Evolutionary conservation across 1,139 yeast species (phyloP).

Genomic region (Meyerozyma carpophila): DNA sequence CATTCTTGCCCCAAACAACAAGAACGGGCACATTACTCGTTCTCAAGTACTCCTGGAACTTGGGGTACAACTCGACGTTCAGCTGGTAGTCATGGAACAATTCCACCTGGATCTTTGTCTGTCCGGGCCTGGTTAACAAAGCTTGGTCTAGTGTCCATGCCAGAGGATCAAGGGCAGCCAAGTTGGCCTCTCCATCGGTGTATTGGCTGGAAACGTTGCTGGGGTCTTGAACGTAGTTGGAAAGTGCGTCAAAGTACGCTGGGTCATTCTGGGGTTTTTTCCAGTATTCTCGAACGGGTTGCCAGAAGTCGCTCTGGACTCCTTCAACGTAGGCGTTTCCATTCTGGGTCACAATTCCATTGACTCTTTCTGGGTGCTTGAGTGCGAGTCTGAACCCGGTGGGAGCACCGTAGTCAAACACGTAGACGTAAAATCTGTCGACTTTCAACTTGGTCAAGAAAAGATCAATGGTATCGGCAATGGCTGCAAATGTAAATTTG

Average conservation of each 20-base stretch:
- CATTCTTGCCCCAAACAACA: slow-evolving; percentile 40
- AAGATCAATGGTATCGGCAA: slow-evolving; percentile 24
- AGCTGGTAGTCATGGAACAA: slow-evolving; percentile 30
- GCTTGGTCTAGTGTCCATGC: neutral
- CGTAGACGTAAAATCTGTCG: slow-evolving; percentile 24
- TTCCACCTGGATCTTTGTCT: slow-evolving; percentile 23
- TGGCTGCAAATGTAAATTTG: slow-evolving; percentile 23
- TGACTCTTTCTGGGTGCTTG: slow-evolving; percentile 20
- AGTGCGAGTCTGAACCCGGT: slow-evolving; percentile 31
- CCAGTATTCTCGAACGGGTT: slow-evolving; percentile 28
- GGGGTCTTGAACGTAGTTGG: slow-evolving; percentile 11
- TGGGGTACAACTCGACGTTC: slow-evolving; percentile 29
- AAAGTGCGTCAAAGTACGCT: slow-evolving; percentile 10
- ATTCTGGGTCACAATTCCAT: slow-evolving; percentile 32
- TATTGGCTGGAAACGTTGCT: slow-evolving; percentile 23
- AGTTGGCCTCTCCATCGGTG: slow-evolving; percentile 19
- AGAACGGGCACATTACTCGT: slow-evolving; percentile 29
- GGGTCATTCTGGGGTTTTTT: slow-evolving; percentile 4
- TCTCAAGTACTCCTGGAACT: slow-evolving; percentile 30
- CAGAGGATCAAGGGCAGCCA: slow-evolving; percentile 23
- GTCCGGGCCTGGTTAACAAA: slow-evolving; percentile 17
- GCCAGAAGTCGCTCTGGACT: slow-evolving; percentile 30
- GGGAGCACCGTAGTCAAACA: slow-evolving; percentile 43
- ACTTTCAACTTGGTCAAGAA: slow-evolving; percentile 23
- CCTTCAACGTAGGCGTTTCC: slow-evolving; percentile 43